Evolutionary conservation across 345 rosid genomes (phyloP), one percentile per base, ranked within the genome.

Genomic region (Lepidium africanum): DNA sequence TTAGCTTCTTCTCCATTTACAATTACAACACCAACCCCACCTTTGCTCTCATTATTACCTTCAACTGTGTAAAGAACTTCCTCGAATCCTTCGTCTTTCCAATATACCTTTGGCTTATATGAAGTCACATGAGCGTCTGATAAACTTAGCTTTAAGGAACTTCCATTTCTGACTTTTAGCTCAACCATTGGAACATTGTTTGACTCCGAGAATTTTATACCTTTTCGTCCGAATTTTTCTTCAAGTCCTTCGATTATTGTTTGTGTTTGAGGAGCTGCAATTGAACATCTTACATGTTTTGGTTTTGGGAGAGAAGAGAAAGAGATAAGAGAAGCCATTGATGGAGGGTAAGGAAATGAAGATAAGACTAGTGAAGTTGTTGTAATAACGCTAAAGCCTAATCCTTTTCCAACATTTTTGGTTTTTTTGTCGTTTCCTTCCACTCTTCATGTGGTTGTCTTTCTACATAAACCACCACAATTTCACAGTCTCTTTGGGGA

Each of bases 1-100:
- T 10, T 10, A 15, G 38, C 16, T 43, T 78, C 48, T 5, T 84
- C 68, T 57, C 80, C 90, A 55, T 86, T 82, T 42, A 62, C 8
- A 42, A 93, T 68, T 54, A 88, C 86, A 75, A 87, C 70, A 59
- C 96, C 97, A 60, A 88, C 79, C 45, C 94, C 97, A 50, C 97
- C 92, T 80, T 69, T 87, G 6, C 3, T 57, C 42, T 46, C 39
- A 12, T 54, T 27, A 12, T 54, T 27, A 23, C 68, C 69, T 15
- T 84, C 89, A 64, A 88, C 67, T 0, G 92, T 93, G 57, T 80
- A 80, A 38, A 93, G 96, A 33, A 93, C 50, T 80, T 93, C 96
- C 70, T 88, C 81, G 39, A 81, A 84, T 1, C 94, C 97, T 3
- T 88, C 92, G 27, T 90, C 97, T 76, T 83, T 85, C 97, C 96